Conservation (phyloP, 192 early-diverging fungal species). For the Phycomyces blakesleeanus region DNA sequence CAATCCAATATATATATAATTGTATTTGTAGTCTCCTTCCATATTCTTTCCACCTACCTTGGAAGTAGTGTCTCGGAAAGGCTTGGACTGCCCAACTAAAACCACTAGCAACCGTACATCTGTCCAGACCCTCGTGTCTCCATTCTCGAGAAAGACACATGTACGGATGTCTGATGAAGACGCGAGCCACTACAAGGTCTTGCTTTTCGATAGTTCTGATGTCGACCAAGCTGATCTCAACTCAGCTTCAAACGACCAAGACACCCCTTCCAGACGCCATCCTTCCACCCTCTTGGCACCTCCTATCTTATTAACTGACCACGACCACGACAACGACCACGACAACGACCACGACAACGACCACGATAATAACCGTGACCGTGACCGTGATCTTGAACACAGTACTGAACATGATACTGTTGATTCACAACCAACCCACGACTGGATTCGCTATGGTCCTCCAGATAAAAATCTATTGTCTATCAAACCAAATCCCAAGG, state of each 20-base stretch:
- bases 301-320: not conserved
- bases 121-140: slow-evolving; percentile 22
- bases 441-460: too few species aligned
- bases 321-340: not conserved
- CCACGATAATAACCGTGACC: not conserved
- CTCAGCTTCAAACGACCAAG: not conserved
- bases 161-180: slow-evolving; percentile 12
- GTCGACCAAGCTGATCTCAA: not conserved
- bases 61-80: not conserved
- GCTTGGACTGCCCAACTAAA: not conserved
- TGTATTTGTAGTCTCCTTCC: too few species aligned
- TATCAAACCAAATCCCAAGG: not conserved
- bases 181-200: not conserved
- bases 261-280: not conserved
- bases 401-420: not conserved
- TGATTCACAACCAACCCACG: too few species aligned
- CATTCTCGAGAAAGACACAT: slow-evolving; percentile 18
- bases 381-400: too few species aligned
- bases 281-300: not conserved
- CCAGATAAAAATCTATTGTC: too few species aligned
- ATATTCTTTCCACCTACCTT: too few species aligned
- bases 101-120: slow-evolving; percentile 11
- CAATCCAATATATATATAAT: too few species aligned
- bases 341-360: not conserved
- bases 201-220: not conserved